Evolutionary conservation across 139 green algal genomes (phyloP).

Genomic region (Deuterostichococcus epilithicus): DNA sequence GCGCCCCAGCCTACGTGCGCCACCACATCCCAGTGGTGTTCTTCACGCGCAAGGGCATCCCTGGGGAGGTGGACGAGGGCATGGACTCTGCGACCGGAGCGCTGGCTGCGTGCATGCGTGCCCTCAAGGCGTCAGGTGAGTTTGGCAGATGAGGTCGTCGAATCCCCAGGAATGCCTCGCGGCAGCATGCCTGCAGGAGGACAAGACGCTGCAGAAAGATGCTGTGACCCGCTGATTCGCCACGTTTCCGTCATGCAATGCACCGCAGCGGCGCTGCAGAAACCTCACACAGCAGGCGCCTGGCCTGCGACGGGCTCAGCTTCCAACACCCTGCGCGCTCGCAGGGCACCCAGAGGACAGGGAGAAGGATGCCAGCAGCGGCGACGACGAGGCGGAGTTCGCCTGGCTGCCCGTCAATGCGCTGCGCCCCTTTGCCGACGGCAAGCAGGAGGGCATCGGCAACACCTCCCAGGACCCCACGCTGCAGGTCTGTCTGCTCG

Average conservation of each 20-base stretch:
- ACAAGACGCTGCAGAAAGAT: no score
- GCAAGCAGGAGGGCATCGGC: slow-evolving; percentile 31
- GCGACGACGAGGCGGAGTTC: slow-evolving; percentile 82
- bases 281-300: no score
- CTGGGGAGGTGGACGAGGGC: slow-evolving; percentile 60
- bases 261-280: no score
- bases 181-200: no score
- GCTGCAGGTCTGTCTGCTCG: no score
- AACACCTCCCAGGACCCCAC: slow-evolving; percentile 21
- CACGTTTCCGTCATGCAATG: no score
- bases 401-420: slow-evolving; percentile 77
- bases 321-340: no score
- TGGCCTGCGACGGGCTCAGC: no score
- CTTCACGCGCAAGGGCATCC: slow-evolving; percentile 80
- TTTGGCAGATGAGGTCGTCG: no score
- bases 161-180: no score
- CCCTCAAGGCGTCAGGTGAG: slow-evolving; percentile 25
- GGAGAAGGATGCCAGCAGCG: slow-evolving; percentile 8
- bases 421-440: slow-evolving; percentile 68
- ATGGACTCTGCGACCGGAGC: slow-evolving; percentile 31
- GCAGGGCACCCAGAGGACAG: slow-evolving; percentile 18
- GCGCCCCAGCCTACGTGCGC: slow-evolving; percentile 48
- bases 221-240: no score
- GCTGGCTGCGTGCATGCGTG: slow-evolving; percentile 40
- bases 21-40: slow-evolving; percentile 83